Evolutionary conservation across 2,329 filamentous ascomycete species (phyloP).

Genomic region (Coniochaeta ligniaria): DNA sequence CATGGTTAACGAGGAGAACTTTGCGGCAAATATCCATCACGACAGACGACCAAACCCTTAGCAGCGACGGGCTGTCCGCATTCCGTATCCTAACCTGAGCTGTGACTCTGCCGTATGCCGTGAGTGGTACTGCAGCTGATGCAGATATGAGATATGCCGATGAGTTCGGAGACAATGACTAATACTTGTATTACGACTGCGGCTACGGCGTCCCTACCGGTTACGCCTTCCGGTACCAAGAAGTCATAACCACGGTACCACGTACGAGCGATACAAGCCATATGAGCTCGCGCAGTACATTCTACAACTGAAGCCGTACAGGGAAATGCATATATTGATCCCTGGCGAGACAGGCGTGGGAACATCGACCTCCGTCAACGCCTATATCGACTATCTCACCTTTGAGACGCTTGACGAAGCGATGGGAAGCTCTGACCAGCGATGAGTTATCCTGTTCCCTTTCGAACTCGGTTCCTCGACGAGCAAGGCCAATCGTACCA

Average conservation of each 20-base stretch:
- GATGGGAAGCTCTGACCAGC: conserved; percentile 16
- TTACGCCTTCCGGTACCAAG: not conserved
- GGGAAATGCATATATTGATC: conserved; percentile 34
- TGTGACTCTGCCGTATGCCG: not conserved
- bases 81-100: not conserved
- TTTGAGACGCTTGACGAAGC: conserved; percentile 31
- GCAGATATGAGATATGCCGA: not conserved
- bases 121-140: not conserved
- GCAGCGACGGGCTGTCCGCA: not conserved
- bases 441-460: conserved; percentile 31
- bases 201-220: not conserved
- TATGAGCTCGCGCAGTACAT: not conserved
- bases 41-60: not conserved
- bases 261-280: not conserved
- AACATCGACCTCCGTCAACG: conserved; percentile 41
- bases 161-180: not conserved
- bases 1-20: not conserved
- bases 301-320: conserved; percentile 8
- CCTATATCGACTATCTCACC: conserved; percentile 36
- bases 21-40: not conserved
- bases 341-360: conserved; percentile 40
- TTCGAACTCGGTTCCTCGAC: conserved; percentile 11
- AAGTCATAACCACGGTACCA: not conserved
- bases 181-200: not conserved
- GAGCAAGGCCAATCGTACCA: conserved; percentile 17